Percentiles rank a stretch among this genome's conserved stretches.
Evolutionary conservation across 2,329 filamentous ascomycete species (phyloP).

Genomic region (Incumbomyces delicatus): DNA sequence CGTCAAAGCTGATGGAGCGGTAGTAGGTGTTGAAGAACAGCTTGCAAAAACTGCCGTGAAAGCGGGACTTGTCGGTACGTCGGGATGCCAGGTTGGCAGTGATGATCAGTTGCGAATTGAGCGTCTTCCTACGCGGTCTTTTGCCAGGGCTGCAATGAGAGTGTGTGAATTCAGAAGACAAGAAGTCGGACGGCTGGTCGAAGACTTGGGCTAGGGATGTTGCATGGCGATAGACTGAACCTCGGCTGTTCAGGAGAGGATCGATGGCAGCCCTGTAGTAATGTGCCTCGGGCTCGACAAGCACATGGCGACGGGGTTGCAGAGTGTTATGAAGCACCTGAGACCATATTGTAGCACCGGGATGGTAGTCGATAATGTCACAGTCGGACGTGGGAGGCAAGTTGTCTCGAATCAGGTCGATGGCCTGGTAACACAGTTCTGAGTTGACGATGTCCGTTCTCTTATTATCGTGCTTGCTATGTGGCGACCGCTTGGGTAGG

Average conservation of each 20-base stretch:
- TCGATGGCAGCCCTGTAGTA: constrained; percentile 54
- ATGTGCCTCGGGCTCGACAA: constrained; percentile 62
- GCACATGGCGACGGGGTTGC: constrained; percentile 68
- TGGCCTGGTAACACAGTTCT: constrained; percentile 43
- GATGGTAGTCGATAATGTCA: constrained; percentile 80
- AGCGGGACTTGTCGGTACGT: constrained; percentile 41
- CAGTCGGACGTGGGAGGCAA: constrained; percentile 64
- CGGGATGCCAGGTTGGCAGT: constrained; percentile 49
- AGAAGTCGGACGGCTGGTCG: constrained; percentile 41
- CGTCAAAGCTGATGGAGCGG: constrained; percentile 42
- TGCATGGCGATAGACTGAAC: constrained; percentile 39
- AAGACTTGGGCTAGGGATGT: constrained; percentile 37
- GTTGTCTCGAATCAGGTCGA: constrained; percentile 59
- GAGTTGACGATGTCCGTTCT: constrained; percentile 1
- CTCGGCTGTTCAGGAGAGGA: constrained; percentile 38
- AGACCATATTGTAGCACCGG: constrained; percentile 71
- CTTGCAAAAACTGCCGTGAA: constrained; percentile 42
- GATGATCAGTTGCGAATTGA: constrained; percentile 66
- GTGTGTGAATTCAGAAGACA: constrained; percentile 16
- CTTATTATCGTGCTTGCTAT: not conserved
- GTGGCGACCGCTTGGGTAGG: not conserved
- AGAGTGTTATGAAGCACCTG: constrained; percentile 63
- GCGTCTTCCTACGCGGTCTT: constrained; percentile 30
- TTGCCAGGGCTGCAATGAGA: constrained; percentile 9
- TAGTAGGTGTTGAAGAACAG: constrained; percentile 52